phyloP scores from a whole-genome alignment of 2,329 filamentous ascomycete species.

The Cephalotrichum gorgonifer region DNA sequence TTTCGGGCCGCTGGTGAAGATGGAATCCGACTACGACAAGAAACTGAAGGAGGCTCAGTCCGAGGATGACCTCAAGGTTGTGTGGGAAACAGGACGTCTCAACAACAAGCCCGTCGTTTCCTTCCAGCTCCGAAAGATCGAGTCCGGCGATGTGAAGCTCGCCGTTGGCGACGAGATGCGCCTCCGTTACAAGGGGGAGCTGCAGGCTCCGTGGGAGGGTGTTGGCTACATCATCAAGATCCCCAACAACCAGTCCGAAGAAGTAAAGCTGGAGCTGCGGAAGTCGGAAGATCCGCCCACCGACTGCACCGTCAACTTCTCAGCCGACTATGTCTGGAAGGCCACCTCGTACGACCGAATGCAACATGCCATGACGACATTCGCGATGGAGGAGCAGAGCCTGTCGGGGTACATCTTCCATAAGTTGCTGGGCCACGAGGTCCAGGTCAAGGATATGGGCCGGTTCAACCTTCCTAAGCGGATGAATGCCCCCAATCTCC shows the following conservation, averaged over 20 bases:
- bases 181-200: conserved; percentile 87
- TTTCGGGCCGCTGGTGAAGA: conserved; percentile 95
- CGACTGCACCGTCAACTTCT: conserved; percentile 95
- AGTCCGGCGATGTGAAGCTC: conserved; percentile 94
- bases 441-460: conserved; percentile 77
- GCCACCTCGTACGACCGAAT: conserved; percentile 98
- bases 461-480: conserved; percentile 87
- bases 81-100: conserved; percentile 78
- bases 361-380: conserved; percentile 99
- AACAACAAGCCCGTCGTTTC: conserved; percentile 97
- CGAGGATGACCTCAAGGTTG: conserved; percentile 86
- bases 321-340: conserved; percentile 98
- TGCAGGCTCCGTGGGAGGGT: conserved; percentile 88
- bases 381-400: conserved; percentile 94
- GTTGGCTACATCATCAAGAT: conserved; percentile 99
- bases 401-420: conserved; percentile 99
- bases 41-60: conserved; percentile 98
- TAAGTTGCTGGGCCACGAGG: conserved; percentile 88
- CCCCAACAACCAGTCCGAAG: conserved; percentile 96
- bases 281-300: conserved; percentile 91
- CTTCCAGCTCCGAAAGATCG: conserved; percentile 92
- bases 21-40: conserved; percentile 97
- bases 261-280: conserved; percentile 89
- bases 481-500: conserved; percentile 87
- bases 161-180: conserved; percentile 98